A percentile compares a stretch with the other conserved stretches of the same genome.
phyloP scores from a whole-genome alignment of 495 filamentous ascomycete species.

The Eremomyces bilateralis region DNA sequence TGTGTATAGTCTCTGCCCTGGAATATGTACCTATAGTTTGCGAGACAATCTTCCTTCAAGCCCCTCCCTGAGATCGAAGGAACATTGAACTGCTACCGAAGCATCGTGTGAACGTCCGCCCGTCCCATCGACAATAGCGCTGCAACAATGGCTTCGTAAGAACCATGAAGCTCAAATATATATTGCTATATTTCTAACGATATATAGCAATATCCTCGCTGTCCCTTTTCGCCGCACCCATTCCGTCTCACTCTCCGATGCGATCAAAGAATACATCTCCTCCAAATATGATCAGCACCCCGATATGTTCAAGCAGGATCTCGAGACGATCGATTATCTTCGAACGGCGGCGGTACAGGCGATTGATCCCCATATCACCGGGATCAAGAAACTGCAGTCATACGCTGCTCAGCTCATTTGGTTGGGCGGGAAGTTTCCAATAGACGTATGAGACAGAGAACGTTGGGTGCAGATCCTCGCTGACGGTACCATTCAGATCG shows the following conservation, averaged over 20 bases:
- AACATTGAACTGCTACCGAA: no score
- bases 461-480: slow-evolving; percentile 8
- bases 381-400: slow-evolving; percentile 61
- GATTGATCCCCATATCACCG: slow-evolving; percentile 74
- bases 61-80: no score
- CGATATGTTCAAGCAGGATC: slow-evolving; percentile 84
- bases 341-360: slow-evolving; percentile 67
- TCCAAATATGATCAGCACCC: slow-evolving; percentile 98
- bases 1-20: no score
- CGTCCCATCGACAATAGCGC: no score
- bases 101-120: no score
- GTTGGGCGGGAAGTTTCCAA: slow-evolving; percentile 88
- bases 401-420: slow-evolving; percentile 90
- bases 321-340: slow-evolving; percentile 66
- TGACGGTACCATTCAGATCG: slow-evolving; percentile 36
- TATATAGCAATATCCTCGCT: slow-evolving; percentile 25
- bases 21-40: no score
- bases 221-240: slow-evolving; percentile 78
- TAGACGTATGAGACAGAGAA: slow-evolving; percentile 43
- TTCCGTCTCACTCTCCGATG: slow-evolving; percentile 48
- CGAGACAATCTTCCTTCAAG: no score
- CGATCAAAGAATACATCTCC: slow-evolving; percentile 91
- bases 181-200: slow-evolving; percentile 3
- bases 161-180: neutral
- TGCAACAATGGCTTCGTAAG: slow-evolving; percentile 13